Evolutionary conservation across 495 filamentous ascomycete species (phyloP), one percentile per base, ranked within the genome.

Genomic region (Polyplosphaeria fusca): DNA sequence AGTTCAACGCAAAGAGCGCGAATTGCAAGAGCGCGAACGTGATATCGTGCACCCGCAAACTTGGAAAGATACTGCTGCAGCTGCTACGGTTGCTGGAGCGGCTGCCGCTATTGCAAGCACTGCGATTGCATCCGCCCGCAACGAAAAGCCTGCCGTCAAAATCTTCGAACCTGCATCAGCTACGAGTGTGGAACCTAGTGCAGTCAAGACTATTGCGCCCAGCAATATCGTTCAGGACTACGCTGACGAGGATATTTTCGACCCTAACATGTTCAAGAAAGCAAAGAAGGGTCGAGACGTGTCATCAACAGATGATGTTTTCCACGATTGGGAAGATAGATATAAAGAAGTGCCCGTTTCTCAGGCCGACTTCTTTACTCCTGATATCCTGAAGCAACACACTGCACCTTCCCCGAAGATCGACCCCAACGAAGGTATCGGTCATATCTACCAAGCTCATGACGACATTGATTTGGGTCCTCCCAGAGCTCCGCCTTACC

Each of bases 211-310:
- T 5, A 20, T 67, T 30, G 40, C 55, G 52, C 54, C 46, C 22
- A 54, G 63, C 42, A 63, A 63, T 35, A 43, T 53, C 24, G 54
- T 28, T 4, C 42, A 56, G 32, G 63, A 66, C 24, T 47, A 66
- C 30, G 53, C 61, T 22, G 64, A 71, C 30, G 69, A 71, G 18
- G 71, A 70, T 5, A 60, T 74, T 32, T 67, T 67, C 49, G 70
- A 72, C 39, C 67, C 63, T 3, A 64, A 70, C 39, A 68, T 62
- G 41, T 74, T 72, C 66, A 63, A 61, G 26, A 68, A 64, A 52
- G 4, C 13, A 19, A 12, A 55, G 27, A 44, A 55, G n/a, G n/a
- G n/a, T n/a, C n/a, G n/a, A n/a, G n/a, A n/a, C 14, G 18, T 24
- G 27, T 18, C 30, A 24, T 44, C 38, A 43, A 41, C 58, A n/a